A percentile compares a stretch with the other conserved stretches of the same genome.
Evolutionary conservation across 2,329 filamentous ascomycete species (phyloP).

Genomic region (Ophiostoma ips): DNA sequence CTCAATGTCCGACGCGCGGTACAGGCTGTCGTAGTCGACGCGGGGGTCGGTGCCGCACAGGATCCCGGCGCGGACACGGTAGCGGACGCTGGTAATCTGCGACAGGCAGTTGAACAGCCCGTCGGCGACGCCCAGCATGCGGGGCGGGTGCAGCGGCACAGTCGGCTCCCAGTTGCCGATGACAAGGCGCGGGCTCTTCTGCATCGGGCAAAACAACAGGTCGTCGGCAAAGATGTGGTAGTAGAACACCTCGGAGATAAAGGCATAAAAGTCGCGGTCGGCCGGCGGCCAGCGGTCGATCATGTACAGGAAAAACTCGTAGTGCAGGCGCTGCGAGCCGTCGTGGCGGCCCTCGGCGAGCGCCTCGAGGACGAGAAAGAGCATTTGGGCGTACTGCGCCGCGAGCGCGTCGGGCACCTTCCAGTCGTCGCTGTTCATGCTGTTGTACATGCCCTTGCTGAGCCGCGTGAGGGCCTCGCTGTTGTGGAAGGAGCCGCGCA

Average conservation of each 20-base stretch:
- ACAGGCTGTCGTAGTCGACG: slow-evolving; percentile 60
- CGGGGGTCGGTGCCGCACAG: slow-evolving; percentile 46
- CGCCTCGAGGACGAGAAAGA: slow-evolving; percentile 45
- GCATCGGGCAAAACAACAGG: slow-evolving; percentile 36
- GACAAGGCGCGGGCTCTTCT: slow-evolving; percentile 22
- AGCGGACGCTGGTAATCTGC: slow-evolving; percentile 63
- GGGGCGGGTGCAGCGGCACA: slow-evolving; percentile 30
- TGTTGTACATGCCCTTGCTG: slow-evolving; percentile 29
- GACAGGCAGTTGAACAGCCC: slow-evolving; percentile 68
- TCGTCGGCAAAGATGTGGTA: slow-evolving; percentile 63
- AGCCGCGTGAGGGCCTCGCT: slow-evolving; percentile 30
- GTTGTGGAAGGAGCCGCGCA: slow-evolving; percentile 42
- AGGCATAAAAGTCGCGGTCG: slow-evolving; percentile 49
- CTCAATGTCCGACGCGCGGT: slow-evolving; percentile 63
- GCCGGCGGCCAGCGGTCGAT: slow-evolving; percentile 47
- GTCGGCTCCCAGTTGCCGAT: slow-evolving; percentile 30
- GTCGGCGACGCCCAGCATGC: slow-evolving; percentile 69
- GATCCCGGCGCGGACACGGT: slow-evolving; percentile 58
- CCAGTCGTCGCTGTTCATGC: slow-evolving; percentile 8
- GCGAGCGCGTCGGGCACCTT: slow-evolving; percentile 28
- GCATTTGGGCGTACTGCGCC: slow-evolving; percentile 42
- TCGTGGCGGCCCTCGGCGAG: slow-evolving; percentile 39
- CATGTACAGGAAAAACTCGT: slow-evolving; percentile 60
- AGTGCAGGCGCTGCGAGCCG: slow-evolving; percentile 67
- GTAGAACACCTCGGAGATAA: slow-evolving; percentile 67